Base-by-base conservation (phyloP, 2,329 filamentous ascomycete species). In the Apiospora sp. region DNA sequence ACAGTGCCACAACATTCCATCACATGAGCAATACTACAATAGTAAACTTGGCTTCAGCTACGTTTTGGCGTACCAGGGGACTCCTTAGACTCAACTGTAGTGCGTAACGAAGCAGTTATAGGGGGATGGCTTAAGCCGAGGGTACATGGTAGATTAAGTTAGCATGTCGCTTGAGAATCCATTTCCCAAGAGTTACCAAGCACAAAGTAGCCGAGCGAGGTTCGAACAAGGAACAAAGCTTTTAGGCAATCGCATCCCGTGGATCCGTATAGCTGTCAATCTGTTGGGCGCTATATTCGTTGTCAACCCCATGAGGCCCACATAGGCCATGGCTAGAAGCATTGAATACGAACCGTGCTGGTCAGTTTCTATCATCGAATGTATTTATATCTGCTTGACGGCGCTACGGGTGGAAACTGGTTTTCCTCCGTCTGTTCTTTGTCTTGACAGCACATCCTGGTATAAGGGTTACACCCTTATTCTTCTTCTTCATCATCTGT, bases 281-380 rank as follows among this genome's bases (percentile, higher is more conserved):
- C 8, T 41, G 58, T 41, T 34, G 58, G 30, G n/a, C 54, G 34
- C 54, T 61, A 61, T 34, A 61, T 61, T 61, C 54, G 54, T 61
- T 61, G 54, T 61, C 27, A 61, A 34, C 19, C 30, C 54, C 54
- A 34, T 37, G 51, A 61, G 54, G 54, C 54, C 54, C 54, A 61
- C 54, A 61, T 61, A 7, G 58, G 34, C 58, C 58, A 41, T 64
- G 19, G 12, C 19, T 64, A 64, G 58, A 64, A 41, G 22, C 34
- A 64, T 41, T n/a, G 58, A 64, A 64, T 64, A 64, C 58, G 58
- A 64, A 64, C 34, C 30, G 54, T 61, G 30, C 54, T 61, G 19
- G 30, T 19, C 54, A 37, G 7, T 3, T 13, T 41, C 58, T 64
- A 64, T 22, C n/a, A n/a, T 41, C 37, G 7, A 41, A 41, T 49